Conservation (phyloP, 1,284 basidiomycete genomes). For the Blastosporella zonata region DNA sequence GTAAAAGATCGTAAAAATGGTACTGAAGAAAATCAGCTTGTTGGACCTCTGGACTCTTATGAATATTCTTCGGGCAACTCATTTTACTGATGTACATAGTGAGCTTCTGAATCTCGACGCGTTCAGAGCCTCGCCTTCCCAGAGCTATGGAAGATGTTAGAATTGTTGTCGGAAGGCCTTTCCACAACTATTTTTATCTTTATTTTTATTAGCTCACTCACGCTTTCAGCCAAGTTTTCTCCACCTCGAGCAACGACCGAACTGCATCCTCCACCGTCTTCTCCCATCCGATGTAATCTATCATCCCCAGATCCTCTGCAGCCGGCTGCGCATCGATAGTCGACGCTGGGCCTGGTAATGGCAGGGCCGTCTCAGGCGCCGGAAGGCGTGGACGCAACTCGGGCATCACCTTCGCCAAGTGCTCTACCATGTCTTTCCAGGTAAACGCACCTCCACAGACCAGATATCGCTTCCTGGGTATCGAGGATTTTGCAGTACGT, state of each 20-base stretch:
- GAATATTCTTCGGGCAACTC: too few species aligned
- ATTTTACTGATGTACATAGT: too few species aligned
- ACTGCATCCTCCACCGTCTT: constrained; percentile 15
- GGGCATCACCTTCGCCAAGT: constrained; percentile 19
- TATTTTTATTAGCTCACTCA: too few species aligned
- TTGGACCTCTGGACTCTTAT: too few species aligned
- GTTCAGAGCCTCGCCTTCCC: too few species aligned
- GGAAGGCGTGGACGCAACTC: constrained; percentile 16
- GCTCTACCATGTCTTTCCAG: constrained; percentile 19
- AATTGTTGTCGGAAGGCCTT: too few species aligned
- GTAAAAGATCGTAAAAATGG: too few species aligned
- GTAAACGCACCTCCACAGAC: constrained; percentile 17
- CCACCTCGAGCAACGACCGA: constrained; percentile 13
- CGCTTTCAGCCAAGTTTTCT: constrained; percentile 19
- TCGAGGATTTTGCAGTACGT: constrained; percentile 13
- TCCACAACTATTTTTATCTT: too few species aligned
- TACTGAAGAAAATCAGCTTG: too few species aligned
- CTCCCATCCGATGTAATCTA: constrained; percentile 16
- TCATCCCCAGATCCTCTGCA: constrained; percentile 17
- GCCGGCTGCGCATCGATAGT: constrained; percentile 17
- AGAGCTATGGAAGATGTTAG: too few species aligned
- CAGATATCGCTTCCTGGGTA: constrained; percentile 21
- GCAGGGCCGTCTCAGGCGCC: constrained; percentile 3
- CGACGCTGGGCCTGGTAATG: constrained; percentile 16
- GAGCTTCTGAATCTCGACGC: too few species aligned